phyloP scores from a whole-genome alignment of 768 basidiomycete species.

The Fibroporia radiculosa region DNA sequence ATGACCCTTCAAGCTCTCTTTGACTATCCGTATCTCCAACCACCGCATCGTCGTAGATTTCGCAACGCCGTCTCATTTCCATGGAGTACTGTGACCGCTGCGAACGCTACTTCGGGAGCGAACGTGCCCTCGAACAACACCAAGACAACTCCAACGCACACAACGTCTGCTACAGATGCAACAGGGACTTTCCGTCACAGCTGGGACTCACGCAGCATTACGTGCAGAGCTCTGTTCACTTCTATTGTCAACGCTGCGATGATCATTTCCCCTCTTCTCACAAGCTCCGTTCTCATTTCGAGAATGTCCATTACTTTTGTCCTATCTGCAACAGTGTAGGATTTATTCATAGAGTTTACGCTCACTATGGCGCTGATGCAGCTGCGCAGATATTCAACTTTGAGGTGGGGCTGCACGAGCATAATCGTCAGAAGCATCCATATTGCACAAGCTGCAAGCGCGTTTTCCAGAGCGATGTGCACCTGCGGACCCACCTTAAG shows the following conservation, averaged over 20 bases:
- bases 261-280: conserved; percentile 29
- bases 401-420: conserved; percentile 27
- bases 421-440: conserved; percentile 15
- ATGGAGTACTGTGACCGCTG: too few relatives aligned
- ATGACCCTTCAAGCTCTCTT: too few relatives aligned
- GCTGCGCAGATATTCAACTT: conserved; percentile 34
- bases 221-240: conserved; percentile 39
- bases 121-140: conserved; percentile 22
- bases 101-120: conserved; percentile 16
- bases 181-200: conserved; percentile 35
- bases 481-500: conserved; percentile 40
- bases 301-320: conserved; percentile 36
- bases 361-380: too few relatives aligned
- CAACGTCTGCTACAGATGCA: conserved; percentile 38
- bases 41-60: too few relatives aligned
- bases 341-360: too few relatives aligned
- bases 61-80: too few relatives aligned
- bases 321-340: conserved; percentile 24
- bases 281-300: conserved; percentile 35
- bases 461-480: conserved; percentile 33
- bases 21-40: too few relatives aligned
- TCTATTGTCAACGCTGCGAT: conserved; percentile 47
- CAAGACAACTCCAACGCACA: conserved; percentile 26
- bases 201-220: conserved; percentile 41
- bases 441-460: conserved; percentile 41